Evolutionary conservation across 2,329 filamentous ascomycete genomes (phyloP).

Genomic region (Colletotrichum euphorbiae): DNA sequence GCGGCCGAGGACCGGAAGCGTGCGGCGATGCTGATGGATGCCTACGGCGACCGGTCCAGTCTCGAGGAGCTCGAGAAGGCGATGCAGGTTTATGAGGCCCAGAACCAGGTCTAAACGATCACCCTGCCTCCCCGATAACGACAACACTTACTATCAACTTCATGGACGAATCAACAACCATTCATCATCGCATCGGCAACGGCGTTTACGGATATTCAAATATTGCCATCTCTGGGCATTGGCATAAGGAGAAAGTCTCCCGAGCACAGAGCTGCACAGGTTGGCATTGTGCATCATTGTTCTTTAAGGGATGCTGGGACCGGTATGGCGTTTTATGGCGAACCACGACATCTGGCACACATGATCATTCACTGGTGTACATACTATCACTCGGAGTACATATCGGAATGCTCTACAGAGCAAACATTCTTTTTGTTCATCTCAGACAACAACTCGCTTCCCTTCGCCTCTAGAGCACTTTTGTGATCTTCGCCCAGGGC

Average conservation of each 20-base stretch:
- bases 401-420: not conserved
- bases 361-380: constrained; percentile 7
- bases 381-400: constrained; percentile 14
- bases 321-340: constrained; percentile 19
- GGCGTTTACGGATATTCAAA: constrained; percentile 17
- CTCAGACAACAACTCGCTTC: not conserved
- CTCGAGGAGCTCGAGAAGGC: constrained; percentile 62
- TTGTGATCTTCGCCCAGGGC: not conserved
- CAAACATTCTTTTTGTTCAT: constrained; percentile 5
- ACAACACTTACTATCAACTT: not conserved
- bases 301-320: not conserved
- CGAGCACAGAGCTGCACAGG: constrained; percentile 12
- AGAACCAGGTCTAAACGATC: constrained; percentile 29
- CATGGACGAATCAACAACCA: not conserved
- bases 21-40: constrained; percentile 59
- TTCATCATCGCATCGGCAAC: constrained; percentile 16
- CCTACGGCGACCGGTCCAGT: constrained; percentile 63
- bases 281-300: constrained; percentile 10
- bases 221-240: not conserved
- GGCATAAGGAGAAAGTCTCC: constrained; percentile 1
- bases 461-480: too few species aligned
- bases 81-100: constrained; percentile 57
- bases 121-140: not conserved
- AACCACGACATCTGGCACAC: constrained; percentile 11
- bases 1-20: constrained; percentile 50